Percentiles rank a stretch among this genome's conserved stretches.
Evolutionary conservation across 306 rosid genomes (phyloP).

Genomic region (Lathyrus aphaca): DNA sequence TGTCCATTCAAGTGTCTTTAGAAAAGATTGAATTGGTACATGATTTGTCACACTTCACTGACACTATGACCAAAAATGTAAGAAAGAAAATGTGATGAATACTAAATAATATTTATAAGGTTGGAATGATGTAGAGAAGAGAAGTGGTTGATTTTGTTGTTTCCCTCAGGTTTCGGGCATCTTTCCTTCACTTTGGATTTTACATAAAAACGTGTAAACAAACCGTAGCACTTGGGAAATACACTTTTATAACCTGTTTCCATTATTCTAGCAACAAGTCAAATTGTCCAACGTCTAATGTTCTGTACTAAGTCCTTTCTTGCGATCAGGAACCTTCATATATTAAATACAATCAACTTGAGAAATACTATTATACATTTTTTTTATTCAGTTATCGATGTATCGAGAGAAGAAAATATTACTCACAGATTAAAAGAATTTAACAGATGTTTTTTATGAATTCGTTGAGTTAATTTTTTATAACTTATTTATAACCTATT

Average conservation of each 20-base stretch:
- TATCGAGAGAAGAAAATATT: no score
- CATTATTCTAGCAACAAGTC: constrained; percentile 53
- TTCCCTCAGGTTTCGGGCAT: constrained; percentile 39
- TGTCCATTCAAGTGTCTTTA: constrained; percentile 32
- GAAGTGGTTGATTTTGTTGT: constrained; percentile 30
- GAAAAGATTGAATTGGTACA: constrained; percentile 6
- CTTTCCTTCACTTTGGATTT: constrained; percentile 51
- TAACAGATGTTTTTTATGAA: no score
- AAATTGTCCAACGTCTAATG: constrained; percentile 32
- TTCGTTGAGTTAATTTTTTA: no score
- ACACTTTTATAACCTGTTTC: constrained; percentile 46
- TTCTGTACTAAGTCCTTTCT: constrained; percentile 37
- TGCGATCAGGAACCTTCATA: constrained; percentile 42
- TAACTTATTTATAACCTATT: no score
- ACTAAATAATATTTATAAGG: constrained; percentile 32
- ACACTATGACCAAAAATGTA: constrained; percentile 35
- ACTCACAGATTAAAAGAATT: no score
- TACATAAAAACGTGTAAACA: constrained; percentile 42
- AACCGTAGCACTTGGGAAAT: constrained; percentile 40
- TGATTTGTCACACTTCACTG: constrained; percentile 44
- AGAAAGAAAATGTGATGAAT: constrained; percentile 29
- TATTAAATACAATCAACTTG: no score
- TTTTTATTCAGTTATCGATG: no score
- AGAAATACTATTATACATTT: no score
- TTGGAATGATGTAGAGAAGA: constrained; percentile 18